Evolutionary conservation across 148 eudicot species (phyloP), one percentile per base, ranked within the genome.

Genomic region (Chenopodium formosanum): DNA sequence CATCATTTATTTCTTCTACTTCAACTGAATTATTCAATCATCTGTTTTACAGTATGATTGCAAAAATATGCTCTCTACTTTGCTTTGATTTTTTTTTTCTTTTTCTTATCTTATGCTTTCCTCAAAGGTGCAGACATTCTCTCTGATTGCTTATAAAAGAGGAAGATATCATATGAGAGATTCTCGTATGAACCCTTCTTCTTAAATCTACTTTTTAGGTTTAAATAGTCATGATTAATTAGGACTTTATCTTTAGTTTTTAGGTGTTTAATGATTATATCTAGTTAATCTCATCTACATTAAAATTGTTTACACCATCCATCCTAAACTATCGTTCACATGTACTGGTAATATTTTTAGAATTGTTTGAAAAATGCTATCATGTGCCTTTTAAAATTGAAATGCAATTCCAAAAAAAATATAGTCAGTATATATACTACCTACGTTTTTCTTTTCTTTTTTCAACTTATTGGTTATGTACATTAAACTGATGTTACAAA

Each of bases 31-130:
- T 10, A 1, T 82, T 74, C 79, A 68, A 74, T 83, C 70, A 74
- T 83, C 70, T 83, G 79, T 52, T 58, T 83, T 75, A 74, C 85
- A 70, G 37, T 48, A 78, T 83, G 73, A 83, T 83, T 83, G 85
- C 44, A 73, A 23, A 67, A 68, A 50, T 82, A 56, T 78, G 40
- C 81, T 78, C 79, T 56, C 60, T 12, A 3, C 60, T 56, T 12
- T 4, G 4, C 60, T 56, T 56, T 56, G 60, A 56, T 16, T 3
- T 56, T 8, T 77, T 2, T 22, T 4, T 29, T 50, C 29, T 69
- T 52, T 70, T 58, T 16, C 3, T 56, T 8, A 70, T 68, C 31
- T 78, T 78, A 7, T 62, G 77, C 81, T 83, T 83, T 73, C 75
- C 73, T 27, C 73, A 74, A 79, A 74, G 73, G 82, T 73, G 47